Evolutionary conservation across 345 rosid genomes (phyloP).

Genomic region (Abelmoschus esculentus): DNA sequence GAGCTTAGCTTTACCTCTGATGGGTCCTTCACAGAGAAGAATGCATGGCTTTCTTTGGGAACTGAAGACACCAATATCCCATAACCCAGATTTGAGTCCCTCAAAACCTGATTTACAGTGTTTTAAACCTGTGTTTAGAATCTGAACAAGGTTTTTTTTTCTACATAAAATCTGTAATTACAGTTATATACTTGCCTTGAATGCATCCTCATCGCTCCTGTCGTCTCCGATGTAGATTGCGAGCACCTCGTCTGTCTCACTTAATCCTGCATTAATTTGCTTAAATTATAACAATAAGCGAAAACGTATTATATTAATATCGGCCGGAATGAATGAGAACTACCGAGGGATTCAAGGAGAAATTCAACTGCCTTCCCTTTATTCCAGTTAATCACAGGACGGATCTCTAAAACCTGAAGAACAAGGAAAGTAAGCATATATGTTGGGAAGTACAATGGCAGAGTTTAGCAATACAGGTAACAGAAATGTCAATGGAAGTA

Average conservation of each 20-base stretch:
- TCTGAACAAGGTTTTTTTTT: not conserved
- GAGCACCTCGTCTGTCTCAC: conserved; percentile 55
- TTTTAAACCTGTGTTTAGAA: not conserved
- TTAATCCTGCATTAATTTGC: conserved; percentile 39
- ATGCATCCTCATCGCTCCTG: conserved; percentile 85
- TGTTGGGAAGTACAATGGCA: not conserved
- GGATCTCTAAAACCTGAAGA: conserved; percentile 87
- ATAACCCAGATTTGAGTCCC: conserved; percentile 51
- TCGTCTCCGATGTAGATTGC: conserved; percentile 92
- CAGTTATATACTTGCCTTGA: conserved; percentile 41
- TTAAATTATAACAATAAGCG: not conserved
- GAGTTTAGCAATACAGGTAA: not conserved
- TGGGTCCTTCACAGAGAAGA: conserved; percentile 72
- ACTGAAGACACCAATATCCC: conserved; percentile 78
- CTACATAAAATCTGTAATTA: not conserved
- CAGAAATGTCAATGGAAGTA: not conserved
- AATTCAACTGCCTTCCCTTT: conserved; percentile 96
- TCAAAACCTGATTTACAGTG: conserved; percentile 36
- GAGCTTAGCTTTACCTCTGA: conserved; percentile 43
- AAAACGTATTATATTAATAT: not conserved
- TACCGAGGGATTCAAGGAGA: conserved; percentile 87
- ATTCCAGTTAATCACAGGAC: conserved; percentile 90
- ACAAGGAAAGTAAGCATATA: not conserved
- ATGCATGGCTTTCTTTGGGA: conserved; percentile 74
- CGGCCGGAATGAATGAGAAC: not conserved